Evolutionary conservation across 2,329 filamentous ascomycete genomes (phyloP).

Genomic region (Apiospora aurea): DNA sequence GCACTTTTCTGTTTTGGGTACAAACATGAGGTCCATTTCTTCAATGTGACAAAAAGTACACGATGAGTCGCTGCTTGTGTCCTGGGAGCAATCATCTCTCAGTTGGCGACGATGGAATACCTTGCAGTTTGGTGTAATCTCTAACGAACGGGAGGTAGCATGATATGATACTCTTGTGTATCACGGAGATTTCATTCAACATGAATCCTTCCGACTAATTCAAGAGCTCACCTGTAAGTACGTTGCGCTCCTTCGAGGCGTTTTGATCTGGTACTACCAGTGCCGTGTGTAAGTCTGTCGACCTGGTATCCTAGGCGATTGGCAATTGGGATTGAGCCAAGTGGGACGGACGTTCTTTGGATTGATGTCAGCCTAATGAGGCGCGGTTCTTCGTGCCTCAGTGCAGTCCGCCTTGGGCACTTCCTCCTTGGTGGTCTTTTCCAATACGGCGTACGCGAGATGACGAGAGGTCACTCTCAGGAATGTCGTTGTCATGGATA

Average conservation of each 20-base stretch:
- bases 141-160: background rate
- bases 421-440: background rate
- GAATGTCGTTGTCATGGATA: slow-evolving; percentile 21
- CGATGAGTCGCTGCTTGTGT: background rate
- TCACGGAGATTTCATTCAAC: background rate
- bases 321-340: background rate
- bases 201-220: background rate
- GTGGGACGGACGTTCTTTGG: background rate
- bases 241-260: background rate
- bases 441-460: background rate
- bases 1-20: background rate
- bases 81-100: background rate
- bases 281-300: background rate
- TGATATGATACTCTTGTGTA: background rate
- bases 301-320: background rate
- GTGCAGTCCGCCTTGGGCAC: background rate
- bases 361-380: slow-evolving; percentile 3
- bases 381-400: background rate
- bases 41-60: background rate
- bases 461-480: background rate
- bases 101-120: no score
- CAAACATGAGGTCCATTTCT: background rate
- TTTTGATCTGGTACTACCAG: background rate
- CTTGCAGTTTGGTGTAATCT: no score
- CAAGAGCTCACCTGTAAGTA: background rate